Percentiles rank a stretch among this genome's conserved stretches.
Conservation (phyloP, 495 filamentous ascomycete genomes). For the Lichenothelia convexa region DNA sequence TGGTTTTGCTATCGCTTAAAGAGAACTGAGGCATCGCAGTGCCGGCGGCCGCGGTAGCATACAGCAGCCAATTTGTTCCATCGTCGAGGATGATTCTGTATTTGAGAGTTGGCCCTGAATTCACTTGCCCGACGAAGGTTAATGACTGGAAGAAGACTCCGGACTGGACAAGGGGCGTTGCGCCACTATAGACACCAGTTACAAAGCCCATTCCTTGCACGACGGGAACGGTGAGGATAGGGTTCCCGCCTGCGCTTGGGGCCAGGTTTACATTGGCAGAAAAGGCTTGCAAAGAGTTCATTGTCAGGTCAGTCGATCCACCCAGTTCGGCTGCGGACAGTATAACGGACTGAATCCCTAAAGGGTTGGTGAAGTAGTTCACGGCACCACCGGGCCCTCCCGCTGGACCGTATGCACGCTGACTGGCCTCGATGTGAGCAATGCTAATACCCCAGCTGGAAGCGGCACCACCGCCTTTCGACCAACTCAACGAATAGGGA, state of each 20-base stretch:
- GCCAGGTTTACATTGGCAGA: conserved; percentile 55
- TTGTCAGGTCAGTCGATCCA: conserved; percentile 37
- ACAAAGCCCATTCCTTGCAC: conserved; percentile 84
- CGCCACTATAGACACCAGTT: conserved; percentile 55
- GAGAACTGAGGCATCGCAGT: conserved; percentile 29
- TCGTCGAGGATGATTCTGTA: conserved; percentile 58
- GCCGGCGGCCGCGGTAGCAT: conserved; percentile 39
- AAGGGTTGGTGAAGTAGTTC: conserved; percentile 61
- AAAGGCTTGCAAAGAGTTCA: conserved; percentile 44
- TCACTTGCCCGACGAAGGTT: conserved; percentile 34
- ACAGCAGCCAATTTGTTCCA: conserved; percentile 60
- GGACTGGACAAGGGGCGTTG: conserved; percentile 53
- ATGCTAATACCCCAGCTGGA: conserved; percentile 61
- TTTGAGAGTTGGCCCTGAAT: conserved; percentile 51
- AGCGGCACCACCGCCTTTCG: conserved; percentile 44
- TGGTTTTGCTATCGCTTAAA: conserved; percentile 26
- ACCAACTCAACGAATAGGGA: conserved; percentile 70
- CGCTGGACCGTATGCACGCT: conserved; percentile 47
- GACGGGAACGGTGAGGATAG: conserved; percentile 56
- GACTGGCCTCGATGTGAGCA: conserved; percentile 46
- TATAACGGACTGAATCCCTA: conserved; percentile 63
- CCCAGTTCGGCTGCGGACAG: conserved; percentile 62
- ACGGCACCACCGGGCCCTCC: conserved; percentile 42
- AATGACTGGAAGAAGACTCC: conserved; percentile 55
- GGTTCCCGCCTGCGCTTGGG: conserved; percentile 19